Evolutionary conservation across 2,329 filamentous ascomycete species (phyloP).

Genomic region (Pseudogymnoascus sp.): DNA sequence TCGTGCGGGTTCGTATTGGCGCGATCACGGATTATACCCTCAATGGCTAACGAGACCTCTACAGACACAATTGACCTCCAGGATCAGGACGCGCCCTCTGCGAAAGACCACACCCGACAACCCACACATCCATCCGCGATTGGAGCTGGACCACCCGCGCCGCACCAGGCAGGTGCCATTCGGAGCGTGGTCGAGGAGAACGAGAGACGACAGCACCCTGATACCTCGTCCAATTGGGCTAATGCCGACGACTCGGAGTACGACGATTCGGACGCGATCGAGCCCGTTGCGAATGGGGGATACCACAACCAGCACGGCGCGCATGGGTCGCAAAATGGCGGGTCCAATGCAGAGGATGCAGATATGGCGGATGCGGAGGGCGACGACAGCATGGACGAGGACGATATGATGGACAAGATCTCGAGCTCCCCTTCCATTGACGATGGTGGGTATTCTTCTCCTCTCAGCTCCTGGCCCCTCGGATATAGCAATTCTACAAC

Average conservation of each 20-base stretch:
- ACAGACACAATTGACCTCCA: slow-evolving; percentile 94
- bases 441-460: slow-evolving; percentile 73
- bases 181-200: slow-evolving; percentile 74
- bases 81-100: slow-evolving; percentile 72
- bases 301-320: slow-evolving; percentile 42
- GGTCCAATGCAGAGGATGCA: slow-evolving; percentile 49
- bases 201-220: slow-evolving; percentile 47
- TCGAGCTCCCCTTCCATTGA: slow-evolving; percentile 98
- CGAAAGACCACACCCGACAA: slow-evolving; percentile 68
- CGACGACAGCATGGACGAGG: slow-evolving; percentile 67
- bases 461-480: slow-evolving; percentile 27
- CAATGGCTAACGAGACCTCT: slow-evolving; percentile 25
- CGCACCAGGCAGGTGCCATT: slow-evolving; percentile 81
- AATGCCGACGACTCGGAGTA: slow-evolving; percentile 33
- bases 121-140: slow-evolving; percentile 44
- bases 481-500: slow-evolving; percentile 20
- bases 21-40: slow-evolving; percentile 4
- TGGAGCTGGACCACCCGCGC: slow-evolving; percentile 46
- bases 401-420: slow-evolving; percentile 98
- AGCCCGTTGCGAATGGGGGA: slow-evolving; percentile 54
- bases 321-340: slow-evolving; percentile 53
- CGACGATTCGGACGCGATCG: slow-evolving; percentile 40
- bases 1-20: slow-evolving; percentile 42
- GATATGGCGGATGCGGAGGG: slow-evolving; percentile 63
- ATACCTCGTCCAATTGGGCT: slow-evolving; percentile 50